phyloP scores from a whole-genome alignment of 306 rosid genomes.

The Rosa lucieae region DNA sequence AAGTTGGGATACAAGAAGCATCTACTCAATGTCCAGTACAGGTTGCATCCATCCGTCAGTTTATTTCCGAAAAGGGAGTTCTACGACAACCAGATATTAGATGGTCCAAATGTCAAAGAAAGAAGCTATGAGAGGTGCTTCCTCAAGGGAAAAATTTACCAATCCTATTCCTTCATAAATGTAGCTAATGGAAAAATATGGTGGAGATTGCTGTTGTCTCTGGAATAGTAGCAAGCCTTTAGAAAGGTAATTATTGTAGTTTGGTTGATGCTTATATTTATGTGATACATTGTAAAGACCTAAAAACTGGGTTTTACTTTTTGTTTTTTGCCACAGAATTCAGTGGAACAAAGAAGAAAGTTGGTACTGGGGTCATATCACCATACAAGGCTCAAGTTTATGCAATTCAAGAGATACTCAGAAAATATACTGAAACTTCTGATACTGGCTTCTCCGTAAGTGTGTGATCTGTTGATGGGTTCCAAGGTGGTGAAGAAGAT shows the following conservation, averaged over 20 bases:
- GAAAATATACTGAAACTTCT: constrained; percentile 15
- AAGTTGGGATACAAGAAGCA: constrained; percentile 29
- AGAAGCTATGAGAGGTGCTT: constrained; percentile 19
- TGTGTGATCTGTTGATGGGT: constrained; percentile 63
- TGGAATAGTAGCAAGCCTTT: constrained; percentile 45
- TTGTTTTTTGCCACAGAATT: constrained; percentile 36
- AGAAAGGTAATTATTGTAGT: constrained; percentile 33
- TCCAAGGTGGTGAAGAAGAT: constrained; percentile 76
- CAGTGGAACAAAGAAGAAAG: constrained; percentile 31
- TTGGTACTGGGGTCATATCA: constrained; percentile 65
- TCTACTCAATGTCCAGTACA: constrained; percentile 39
- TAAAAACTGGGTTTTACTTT: neutral
- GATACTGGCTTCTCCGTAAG: constrained; percentile 33
- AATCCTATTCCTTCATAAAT: constrained; percentile 37
- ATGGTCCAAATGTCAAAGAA: constrained; percentile 25
- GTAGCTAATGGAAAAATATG: constrained; percentile 40
- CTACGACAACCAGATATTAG: constrained; percentile 14
- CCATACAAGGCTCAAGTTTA: constrained; percentile 56
- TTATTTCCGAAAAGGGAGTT: constrained; percentile 37
- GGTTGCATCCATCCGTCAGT: constrained; percentile 48
- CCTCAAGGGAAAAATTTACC: constrained; percentile 28
- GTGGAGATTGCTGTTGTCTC: constrained; percentile 47
- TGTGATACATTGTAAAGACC: neutral
- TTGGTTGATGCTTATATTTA: neutral
- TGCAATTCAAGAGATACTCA: constrained; percentile 45